A percentile compares a stretch with the other conserved stretches of the same genome.
Evolutionary conservation across 176 grass and related monocot genomes (phyloP).

Genomic region (Zea luxurians): DNA sequence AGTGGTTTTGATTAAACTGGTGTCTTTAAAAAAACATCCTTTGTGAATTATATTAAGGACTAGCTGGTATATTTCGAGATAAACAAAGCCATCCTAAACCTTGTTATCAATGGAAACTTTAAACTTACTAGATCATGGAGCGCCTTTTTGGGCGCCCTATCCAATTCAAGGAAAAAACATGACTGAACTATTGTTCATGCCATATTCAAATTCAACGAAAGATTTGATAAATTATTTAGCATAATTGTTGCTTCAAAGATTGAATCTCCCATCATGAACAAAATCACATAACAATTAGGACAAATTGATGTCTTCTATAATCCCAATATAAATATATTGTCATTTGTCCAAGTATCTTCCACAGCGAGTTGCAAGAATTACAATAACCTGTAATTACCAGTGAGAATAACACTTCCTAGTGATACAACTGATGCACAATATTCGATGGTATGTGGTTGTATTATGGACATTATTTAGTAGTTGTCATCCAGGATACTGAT

Average conservation of each 20-base stretch:
- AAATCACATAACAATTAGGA: slow-evolving; percentile 46
- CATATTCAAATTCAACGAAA: too few species aligned
- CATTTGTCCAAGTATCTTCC: slow-evolving; percentile 58
- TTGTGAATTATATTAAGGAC: too few species aligned
- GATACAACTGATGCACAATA: slow-evolving; percentile 51
- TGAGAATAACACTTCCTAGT: slow-evolving; percentile 39
- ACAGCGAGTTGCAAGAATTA: slow-evolving; percentile 30
- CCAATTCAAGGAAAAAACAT: too few species aligned
- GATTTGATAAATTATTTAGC: too few species aligned
- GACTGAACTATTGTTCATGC: too few species aligned
- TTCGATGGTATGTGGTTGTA: slow-evolving; percentile 39
- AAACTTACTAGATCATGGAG: too few species aligned
- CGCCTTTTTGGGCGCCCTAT: too few species aligned
- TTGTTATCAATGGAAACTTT: background rate
- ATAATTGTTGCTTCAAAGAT: too few species aligned
- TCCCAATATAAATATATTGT: slow-evolving; percentile 38
- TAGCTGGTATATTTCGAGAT: background rate
- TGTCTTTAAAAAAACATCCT: too few species aligned
- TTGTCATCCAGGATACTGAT: slow-evolving; percentile 45
- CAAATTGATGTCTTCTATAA: slow-evolving; percentile 49
- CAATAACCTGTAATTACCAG: slow-evolving; percentile 46
- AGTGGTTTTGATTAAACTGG: too few species aligned
- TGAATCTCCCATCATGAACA: slow-evolving; percentile 15
- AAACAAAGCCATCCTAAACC: background rate
- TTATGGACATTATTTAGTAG: slow-evolving; percentile 34